Conservation (phyloP, 352 stramenopile species). For the Pythium phragmitis region DNA sequence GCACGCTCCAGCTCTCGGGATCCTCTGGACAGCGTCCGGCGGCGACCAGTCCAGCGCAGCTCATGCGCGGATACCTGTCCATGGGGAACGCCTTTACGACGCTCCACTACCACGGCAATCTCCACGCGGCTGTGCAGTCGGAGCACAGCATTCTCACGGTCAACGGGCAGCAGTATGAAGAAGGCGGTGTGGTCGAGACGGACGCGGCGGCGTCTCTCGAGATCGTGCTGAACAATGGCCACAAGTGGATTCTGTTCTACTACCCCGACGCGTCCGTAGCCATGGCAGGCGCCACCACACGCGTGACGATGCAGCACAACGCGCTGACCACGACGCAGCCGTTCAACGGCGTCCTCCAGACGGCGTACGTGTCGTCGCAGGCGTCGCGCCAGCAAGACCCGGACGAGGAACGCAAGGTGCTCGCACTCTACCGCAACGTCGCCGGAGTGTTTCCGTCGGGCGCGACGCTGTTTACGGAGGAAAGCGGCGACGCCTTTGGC, state of each 20-base stretch:
- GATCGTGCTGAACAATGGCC: slow-evolving; percentile 72
- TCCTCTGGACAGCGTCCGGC: slow-evolving; percentile 14
- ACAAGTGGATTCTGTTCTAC: slow-evolving; percentile 73
- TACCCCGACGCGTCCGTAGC: slow-evolving; percentile 28
- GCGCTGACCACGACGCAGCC: slow-evolving; percentile 45
- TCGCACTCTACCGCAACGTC: slow-evolving; percentile 57
- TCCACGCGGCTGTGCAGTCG: slow-evolving; percentile 61
- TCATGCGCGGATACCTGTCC: slow-evolving; percentile 51
- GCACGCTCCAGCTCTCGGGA: slow-evolving; percentile 43
- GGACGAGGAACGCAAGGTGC: slow-evolving; percentile 30
- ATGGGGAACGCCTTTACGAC: slow-evolving; percentile 82
- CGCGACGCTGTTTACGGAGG: slow-evolving; percentile 20
- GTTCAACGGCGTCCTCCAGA: slow-evolving; percentile 71
- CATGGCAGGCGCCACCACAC: slow-evolving; percentile 7
- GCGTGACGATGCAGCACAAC: slow-evolving; percentile 42
- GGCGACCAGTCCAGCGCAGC: slow-evolving; percentile 12
- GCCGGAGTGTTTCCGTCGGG: slow-evolving; percentile 54
- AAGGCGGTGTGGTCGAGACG: slow-evolving; percentile 38
- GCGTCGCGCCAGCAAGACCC: slow-evolving; percentile 20
- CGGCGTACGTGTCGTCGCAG: slow-evolving; percentile 57
- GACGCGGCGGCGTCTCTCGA: slow-evolving; percentile 36
- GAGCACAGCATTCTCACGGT: slow-evolving; percentile 63
- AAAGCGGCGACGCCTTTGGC: slow-evolving; percentile 44
- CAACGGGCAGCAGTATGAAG: slow-evolving; percentile 42
- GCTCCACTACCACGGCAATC: slow-evolving; percentile 52